Base-by-base conservation (phyloP, 2,329 filamentous ascomycete genomes). In the Domatiomyces globalis region DNA sequence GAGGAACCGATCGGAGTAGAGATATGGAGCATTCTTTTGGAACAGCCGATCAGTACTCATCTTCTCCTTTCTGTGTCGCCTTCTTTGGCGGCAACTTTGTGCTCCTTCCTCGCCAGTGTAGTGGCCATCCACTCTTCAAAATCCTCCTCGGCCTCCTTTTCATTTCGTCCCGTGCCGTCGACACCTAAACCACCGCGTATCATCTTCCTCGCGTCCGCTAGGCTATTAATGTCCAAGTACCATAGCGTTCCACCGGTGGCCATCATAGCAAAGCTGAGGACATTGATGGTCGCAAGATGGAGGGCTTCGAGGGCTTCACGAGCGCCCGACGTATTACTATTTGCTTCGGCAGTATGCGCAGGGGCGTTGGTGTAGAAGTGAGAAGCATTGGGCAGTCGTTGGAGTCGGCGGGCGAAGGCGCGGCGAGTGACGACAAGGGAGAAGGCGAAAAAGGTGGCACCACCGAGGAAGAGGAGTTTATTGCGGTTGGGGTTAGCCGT, bases 241-340 rank as follows among this genome's bases (percentile, higher is more conserved):
- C 84, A 94, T 55, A 86, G 73, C 9, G 82, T 66, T 0, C 84
- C 87, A 2, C 90, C 92, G 0, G 79, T 75, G 7, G 77, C 69
- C 75, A 94, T 80, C 65, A 95, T 80, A 0, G 76, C 82, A 48
- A 92, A 78, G 60, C 82, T 85, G 29, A 81, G 63, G 10, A 92
- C 86, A 61, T 95, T 95, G 60, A 95, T 75, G 0, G 89, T 95
- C 0, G 90, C 92, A 36, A 95, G 72, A 47, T 83, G 85, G 19
- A 98, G 72, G 0, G 90, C 90, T 67, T 94, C 85, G 33, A 84
- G 69, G 0, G 90, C 90, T 56, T 95, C 83, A 42, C 84, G 65
- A 1, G 79, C 75, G 6, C 81, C 81, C 62, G 83, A 83, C 25
- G 79, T 74, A 45, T 67, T 64, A 4, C 49, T 52, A 3, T 68